Percentiles rank a stretch among this genome's conserved stretches.
Conservation (phyloP, 176 grass and related monocot genomes). For the Phoenix roebelenii region DNA sequence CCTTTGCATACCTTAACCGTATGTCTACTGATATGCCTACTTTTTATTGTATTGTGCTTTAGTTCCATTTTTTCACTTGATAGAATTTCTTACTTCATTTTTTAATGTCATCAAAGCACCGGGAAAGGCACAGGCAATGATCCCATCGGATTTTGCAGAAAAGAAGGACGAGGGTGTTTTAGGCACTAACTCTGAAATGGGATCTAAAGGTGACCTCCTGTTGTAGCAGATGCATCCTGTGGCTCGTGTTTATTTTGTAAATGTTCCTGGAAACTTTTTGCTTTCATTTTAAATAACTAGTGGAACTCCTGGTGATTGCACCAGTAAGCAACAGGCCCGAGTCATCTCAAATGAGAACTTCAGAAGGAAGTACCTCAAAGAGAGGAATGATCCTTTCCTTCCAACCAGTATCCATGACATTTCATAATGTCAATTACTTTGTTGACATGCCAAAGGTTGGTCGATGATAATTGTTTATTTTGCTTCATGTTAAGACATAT, state of each 20-base stretch:
- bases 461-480: background rate
- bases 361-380: constrained; percentile 6
- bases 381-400: constrained; percentile 67
- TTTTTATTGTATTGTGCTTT: background rate
- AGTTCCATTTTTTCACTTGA: background rate
- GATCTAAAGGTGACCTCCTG: constrained; percentile 22
- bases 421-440: constrained; percentile 58
- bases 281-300: no score
- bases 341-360: background rate
- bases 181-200: background rate
- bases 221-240: no score
- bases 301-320: constrained; percentile 1
- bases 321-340: background rate
- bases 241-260: no score
- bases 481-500: background rate
- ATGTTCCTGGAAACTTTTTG: no score
- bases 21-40: constrained; percentile 11
- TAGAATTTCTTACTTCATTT: constrained; percentile 7
- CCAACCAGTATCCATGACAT: constrained; percentile 57
- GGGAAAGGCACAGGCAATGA: constrained; percentile 37
- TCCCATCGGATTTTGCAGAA: constrained; percentile 15
- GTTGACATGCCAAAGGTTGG: constrained; percentile 58
- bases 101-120: constrained; percentile 30
- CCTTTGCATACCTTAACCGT: constrained; percentile 53
- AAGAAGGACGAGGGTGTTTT: background rate